phyloP scores from a whole-genome alignment of 495 filamentous ascomycete species.

The Penicillium arizonense region DNA sequence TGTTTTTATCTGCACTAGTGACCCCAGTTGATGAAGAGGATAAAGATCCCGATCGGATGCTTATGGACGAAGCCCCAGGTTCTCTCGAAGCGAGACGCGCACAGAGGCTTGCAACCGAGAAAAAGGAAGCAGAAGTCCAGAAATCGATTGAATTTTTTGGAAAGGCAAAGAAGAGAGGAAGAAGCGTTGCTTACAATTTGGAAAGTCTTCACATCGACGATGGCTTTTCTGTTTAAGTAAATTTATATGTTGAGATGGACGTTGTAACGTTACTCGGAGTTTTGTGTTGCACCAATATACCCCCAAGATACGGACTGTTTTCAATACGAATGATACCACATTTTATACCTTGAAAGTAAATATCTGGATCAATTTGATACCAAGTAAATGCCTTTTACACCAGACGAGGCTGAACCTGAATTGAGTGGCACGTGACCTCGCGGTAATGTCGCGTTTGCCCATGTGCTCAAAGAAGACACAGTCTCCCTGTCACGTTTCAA shows the following conservation, averaged over 20 bases:
- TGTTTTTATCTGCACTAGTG: slow-evolving; percentile 40
- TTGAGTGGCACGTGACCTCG: slow-evolving; percentile 39
- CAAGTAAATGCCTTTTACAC: too few relatives aligned
- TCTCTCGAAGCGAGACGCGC: slow-evolving; percentile 30
- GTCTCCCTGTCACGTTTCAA: slow-evolving; percentile 1
- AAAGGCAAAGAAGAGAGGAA: slow-evolving; percentile 33
- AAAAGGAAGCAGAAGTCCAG: slow-evolving; percentile 26
- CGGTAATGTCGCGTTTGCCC: slow-evolving; percentile 26
- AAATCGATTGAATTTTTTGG: slow-evolving; percentile 37
- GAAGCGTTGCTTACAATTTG: slow-evolving; percentile 33
- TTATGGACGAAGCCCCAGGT: slow-evolving; percentile 20
- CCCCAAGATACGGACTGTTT: not conserved
- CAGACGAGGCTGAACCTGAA: not conserved
- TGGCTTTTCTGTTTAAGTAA: slow-evolving; percentile 22
- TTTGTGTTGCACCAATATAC: slow-evolving; percentile 3
- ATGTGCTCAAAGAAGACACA: too few relatives aligned
- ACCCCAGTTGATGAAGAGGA: slow-evolving; percentile 13
- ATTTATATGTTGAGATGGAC: not conserved
- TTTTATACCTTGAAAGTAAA: too few relatives aligned
- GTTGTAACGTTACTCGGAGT: not conserved
- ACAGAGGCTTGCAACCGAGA: slow-evolving; percentile 34
- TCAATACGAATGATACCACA: too few relatives aligned
- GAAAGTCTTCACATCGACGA: slow-evolving; percentile 34
- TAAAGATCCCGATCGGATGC: slow-evolving; percentile 19
- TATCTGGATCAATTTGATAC: too few relatives aligned